Evolutionary conservation across 2,329 filamentous ascomycete genomes (phyloP).

Genomic region (Fusarium sp.): DNA sequence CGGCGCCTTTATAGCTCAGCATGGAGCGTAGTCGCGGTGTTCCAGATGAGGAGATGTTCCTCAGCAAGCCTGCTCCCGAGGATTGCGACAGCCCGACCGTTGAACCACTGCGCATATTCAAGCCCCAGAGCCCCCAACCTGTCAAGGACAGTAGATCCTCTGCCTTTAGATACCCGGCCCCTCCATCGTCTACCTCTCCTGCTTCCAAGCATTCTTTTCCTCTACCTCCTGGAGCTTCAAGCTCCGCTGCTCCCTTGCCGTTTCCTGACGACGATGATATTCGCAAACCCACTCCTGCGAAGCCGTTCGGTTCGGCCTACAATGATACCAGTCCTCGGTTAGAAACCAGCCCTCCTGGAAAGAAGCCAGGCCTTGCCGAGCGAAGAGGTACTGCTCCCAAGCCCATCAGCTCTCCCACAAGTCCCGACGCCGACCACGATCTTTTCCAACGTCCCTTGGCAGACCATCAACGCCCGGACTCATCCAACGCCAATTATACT

Average conservation of each 20-base stretch:
- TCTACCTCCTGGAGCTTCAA: constrained; percentile 74
- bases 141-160: constrained; percentile 54
- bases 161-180: constrained; percentile 62
- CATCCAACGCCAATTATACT: constrained; percentile 57
- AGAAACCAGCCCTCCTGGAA: constrained; percentile 65
- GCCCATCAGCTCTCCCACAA: constrained; percentile 83
- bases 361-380: constrained; percentile 78
- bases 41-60: constrained; percentile 85
- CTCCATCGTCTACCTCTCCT: constrained; percentile 56
- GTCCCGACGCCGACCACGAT: constrained; percentile 79
- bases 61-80: constrained; percentile 66
- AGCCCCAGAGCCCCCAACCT: constrained; percentile 74
- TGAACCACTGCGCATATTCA: constrained; percentile 86
- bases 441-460: constrained; percentile 76
- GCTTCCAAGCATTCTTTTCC: constrained; percentile 68
- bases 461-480: constrained; percentile 55
- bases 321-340: constrained; percentile 66
- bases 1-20: constrained; percentile 42
- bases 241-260: constrained; percentile 72
- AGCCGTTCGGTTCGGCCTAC: constrained; percentile 58
- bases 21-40: constrained; percentile 70
- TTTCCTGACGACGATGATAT: constrained; percentile 78
- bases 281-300: constrained; percentile 58
- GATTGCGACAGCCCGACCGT: constrained; percentile 79
- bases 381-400: constrained; percentile 84